These are phyloP conservation scores for Cystobasidium slooffiae DNA, from an alignment of 1,284 basidiomycete genomes.

Conservation along the genomic window DNA sequence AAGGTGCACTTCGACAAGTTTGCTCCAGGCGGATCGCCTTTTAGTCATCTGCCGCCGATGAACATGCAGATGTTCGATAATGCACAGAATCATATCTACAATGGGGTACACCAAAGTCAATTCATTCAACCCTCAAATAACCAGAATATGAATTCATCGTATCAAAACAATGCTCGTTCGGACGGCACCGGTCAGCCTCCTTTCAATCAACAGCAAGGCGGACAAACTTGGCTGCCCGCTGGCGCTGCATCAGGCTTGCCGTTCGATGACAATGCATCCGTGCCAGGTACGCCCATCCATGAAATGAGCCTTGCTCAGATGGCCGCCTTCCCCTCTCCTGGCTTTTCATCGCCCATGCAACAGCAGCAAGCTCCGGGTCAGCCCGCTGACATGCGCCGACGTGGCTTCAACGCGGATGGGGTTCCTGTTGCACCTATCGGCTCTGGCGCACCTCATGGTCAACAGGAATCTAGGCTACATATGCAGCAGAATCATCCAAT, in stretches of 20 bases:
- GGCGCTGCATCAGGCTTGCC: not conserved
- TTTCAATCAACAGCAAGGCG: not conserved
- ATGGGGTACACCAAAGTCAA: constrained; percentile 5
- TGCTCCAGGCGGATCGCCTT: constrained; percentile 17
- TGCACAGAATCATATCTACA: constrained; percentile 49
- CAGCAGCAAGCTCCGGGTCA: constrained; percentile 2
- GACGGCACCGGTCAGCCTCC: not conserved
- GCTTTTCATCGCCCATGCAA: constrained; percentile 31
- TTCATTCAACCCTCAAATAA: not conserved
- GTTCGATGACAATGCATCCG: constrained; percentile 25
- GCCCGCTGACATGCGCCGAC: constrained; percentile 15
- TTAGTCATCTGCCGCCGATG: constrained; percentile 1
- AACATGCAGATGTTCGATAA: constrained; percentile 1
- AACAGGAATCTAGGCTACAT: not conserved
- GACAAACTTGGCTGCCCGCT: constrained; percentile 31
- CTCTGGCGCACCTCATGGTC: constrained; percentile 25
- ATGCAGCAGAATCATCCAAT: constrained; percentile 7
- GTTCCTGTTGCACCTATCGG: constrained; percentile 36
- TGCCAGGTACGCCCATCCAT: constrained; percentile 37
- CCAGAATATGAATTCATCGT: too few relatives aligned
- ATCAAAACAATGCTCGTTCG: too few relatives aligned
- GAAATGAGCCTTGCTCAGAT: constrained; percentile 26
- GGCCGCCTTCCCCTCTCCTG: constrained; percentile 41
- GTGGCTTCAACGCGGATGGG: constrained; percentile 35
- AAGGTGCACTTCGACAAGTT: constrained; percentile 86